A percentile compares a stretch with the other conserved stretches of the same genome.
Conservation (phyloP, 805 yeast species). For the Pichia occidentalis region DNA sequence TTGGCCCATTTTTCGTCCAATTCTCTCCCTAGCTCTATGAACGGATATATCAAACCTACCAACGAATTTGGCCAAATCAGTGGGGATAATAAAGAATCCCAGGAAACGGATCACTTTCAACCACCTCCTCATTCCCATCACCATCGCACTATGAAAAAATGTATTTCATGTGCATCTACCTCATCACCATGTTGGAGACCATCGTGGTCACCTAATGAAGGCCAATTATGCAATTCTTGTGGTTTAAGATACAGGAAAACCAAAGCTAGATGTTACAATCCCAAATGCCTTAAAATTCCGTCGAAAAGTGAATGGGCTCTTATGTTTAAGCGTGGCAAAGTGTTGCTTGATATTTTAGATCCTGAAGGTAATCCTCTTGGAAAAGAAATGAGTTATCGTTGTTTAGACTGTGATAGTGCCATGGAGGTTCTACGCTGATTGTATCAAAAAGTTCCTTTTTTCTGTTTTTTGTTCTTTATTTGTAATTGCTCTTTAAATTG, state of each 20-base stretch:
- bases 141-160: conserved; percentile 40
- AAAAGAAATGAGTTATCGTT: conserved; percentile 34
- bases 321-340: conserved; percentile 67
- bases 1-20: no score
- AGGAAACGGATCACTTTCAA: conserved; percentile 1
- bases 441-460: background rate
- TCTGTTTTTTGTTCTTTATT: background rate
- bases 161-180: conserved; percentile 85
- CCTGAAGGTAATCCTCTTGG: conserved; percentile 8
- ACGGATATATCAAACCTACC: no score
- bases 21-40: no score
- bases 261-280: conserved; percentile 78
- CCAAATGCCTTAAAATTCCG: conserved; percentile 77
- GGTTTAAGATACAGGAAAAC: conserved; percentile 94
- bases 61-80: background rate
- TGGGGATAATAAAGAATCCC: background rate
- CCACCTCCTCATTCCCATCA: conserved; percentile 2
- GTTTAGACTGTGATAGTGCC: conserved; percentile 54
- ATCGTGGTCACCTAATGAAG: conserved; percentile 83
- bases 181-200: conserved; percentile 99
- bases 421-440: conserved; percentile 37
- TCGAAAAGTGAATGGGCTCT: conserved; percentile 93
- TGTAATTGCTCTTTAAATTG: background rate
- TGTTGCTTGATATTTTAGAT: conserved; percentile 19
- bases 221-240: conserved; percentile 96